Base-by-base conservation (phyloP, 2,329 filamentous ascomycete species). In the Clarireedia monteithiana region DNA sequence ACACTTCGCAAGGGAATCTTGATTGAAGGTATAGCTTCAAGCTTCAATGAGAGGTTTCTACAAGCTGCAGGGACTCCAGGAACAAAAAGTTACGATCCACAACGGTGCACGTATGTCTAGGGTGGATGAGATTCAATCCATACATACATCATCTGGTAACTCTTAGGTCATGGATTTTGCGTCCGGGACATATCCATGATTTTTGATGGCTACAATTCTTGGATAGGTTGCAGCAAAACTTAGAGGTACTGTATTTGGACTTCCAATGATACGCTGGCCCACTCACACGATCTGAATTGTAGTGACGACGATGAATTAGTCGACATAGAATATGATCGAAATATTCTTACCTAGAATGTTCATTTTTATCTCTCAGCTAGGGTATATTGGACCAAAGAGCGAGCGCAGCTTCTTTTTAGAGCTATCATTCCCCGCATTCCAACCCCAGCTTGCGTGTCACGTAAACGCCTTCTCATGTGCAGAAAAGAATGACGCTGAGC, bases 41-140 rank as follows among this genome's bases (percentile, higher is more conserved):
- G 9, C 30, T 42, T 42, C 20, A 40, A 10, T n/a, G 17, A 40
- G 39, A 46, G 14, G 20, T 50, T 14, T 26, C 20, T 44, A 20
- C 14, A 44, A 7, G 38, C 53, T 55, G 53, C 53, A 55, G 53
- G 46, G 47, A 50, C 46, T 50, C 9, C 52, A 55, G 53, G 53
- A 50, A 55, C 53, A 49, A 54, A 30, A 42, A 20, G 42, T 55
- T 20, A 50, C 20, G 27, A 36, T 46, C 27, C 34, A 50, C 36
- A 40, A 40, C 36, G 38, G 20, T 36, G 5, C 34, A 20, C 42
- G 12, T 46, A 42, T 39, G 36, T 38, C 40, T 26, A n/a, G 53
- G 48, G 24, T 50, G 14, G 14, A 17, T 20, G 10, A 55, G 46
- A 50, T 44, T 36, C 15, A 42, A 20, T 20, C 14, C 39, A 42